phyloP scores from a whole-genome alignment of 2,329 filamentous ascomycete genomes.

The Trichoderma sp. region DNA sequence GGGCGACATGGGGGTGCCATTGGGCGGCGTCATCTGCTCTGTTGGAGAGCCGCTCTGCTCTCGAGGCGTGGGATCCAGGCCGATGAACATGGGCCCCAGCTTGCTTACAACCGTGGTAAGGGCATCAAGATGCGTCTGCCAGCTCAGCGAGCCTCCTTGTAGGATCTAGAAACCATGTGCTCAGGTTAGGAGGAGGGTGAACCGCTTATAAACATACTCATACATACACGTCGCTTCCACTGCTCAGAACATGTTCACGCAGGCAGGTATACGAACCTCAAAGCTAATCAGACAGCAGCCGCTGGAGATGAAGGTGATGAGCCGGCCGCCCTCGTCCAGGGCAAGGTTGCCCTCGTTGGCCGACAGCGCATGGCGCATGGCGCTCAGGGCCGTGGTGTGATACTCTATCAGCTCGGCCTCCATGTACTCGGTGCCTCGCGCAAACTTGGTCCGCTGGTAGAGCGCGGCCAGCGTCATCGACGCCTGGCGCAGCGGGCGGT shows the following conservation, averaged over 20 bases:
- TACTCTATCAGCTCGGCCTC: slow-evolving; percentile 18
- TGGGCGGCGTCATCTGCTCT: background rate
- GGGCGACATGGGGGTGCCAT: background rate
- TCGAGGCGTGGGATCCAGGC: background rate
- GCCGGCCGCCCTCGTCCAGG: background rate
- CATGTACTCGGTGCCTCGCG: slow-evolving; percentile 18
- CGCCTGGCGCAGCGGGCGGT: slow-evolving; percentile 14
- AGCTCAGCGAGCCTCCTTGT: slow-evolving; percentile 8
- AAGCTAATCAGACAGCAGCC: slow-evolving; percentile 22
- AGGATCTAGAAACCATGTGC: slow-evolving; percentile 5
- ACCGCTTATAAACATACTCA: background rate
- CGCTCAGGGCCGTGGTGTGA: slow-evolving; percentile 18
- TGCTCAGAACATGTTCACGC: background rate
- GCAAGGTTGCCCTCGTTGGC: slow-evolving; percentile 5
- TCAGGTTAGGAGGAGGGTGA: slow-evolving; percentile 8
- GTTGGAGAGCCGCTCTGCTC: background rate
- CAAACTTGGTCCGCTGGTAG: slow-evolving; percentile 21
- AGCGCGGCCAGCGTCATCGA: slow-evolving; percentile 18
- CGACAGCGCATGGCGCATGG: slow-evolving; percentile 16
- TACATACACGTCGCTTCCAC: background rate
- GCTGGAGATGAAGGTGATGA: slow-evolving; percentile 18
- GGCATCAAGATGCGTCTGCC: slow-evolving; percentile 22
- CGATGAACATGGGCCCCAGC: background rate
- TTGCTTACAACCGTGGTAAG: slow-evolving; percentile 16
- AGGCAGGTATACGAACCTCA: slow-evolving; percentile 13